Conservation (phyloP, 306 rosid genomes). For the Fragaria ananassa region DNA sequence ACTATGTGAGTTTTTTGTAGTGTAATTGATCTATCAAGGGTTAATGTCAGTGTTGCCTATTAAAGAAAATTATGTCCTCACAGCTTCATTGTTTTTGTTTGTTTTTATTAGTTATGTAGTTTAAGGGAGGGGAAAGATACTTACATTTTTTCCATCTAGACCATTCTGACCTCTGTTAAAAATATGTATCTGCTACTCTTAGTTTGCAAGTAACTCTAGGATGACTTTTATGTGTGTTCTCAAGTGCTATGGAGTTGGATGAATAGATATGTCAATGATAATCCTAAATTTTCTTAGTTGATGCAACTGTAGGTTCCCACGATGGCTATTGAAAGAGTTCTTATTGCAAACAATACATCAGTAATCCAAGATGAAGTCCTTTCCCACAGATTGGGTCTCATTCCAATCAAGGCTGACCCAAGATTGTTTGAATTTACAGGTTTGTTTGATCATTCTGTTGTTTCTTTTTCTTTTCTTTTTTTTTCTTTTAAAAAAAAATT, state of each 20-base stretch:
- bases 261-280: background rate
- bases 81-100: background rate
- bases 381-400: conserved; percentile 88
- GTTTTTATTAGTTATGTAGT: background rate
- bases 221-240: background rate
- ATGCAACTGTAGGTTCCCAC: conserved; percentile 69
- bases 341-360: conserved; percentile 82
- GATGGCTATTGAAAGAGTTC: conserved; percentile 94
- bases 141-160: background rate
- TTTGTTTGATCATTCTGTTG: conserved; percentile 21
- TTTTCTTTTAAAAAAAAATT: no score
- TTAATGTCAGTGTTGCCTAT: background rate
- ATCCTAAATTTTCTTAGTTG: background rate
- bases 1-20: background rate
- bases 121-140: background rate
- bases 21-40: background rate
- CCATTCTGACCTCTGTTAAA: background rate
- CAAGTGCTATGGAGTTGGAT: background rate
- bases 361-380: conserved; percentile 92
- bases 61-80: background rate
- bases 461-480: background rate
- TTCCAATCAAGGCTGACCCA: conserved; percentile 85
- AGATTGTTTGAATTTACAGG: conserved; percentile 87
- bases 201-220: background rate
- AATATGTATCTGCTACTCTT: background rate